These are phyloP conservation scores for Clitopilus passeckerianus DNA, from an alignment of 768 basidiomycete genomes.

Conservation along the genomic window DNA sequence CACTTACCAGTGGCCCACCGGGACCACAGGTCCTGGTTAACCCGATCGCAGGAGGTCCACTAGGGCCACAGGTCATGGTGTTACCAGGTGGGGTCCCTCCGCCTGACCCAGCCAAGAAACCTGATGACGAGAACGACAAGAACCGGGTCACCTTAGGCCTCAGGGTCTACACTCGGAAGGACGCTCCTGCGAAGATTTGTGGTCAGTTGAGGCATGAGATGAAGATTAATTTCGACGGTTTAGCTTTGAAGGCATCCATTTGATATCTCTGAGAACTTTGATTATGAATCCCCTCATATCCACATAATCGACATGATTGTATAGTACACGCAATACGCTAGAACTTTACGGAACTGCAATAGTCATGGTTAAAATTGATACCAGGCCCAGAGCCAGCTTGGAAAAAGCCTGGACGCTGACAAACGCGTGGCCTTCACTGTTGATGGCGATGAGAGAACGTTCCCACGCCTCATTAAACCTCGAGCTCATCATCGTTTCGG, in stretches of 20 bases:
- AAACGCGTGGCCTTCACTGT: neutral
- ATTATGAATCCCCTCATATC: no score
- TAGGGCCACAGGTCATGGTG: neutral
- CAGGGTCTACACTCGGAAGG: neutral
- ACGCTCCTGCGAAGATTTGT: neutral
- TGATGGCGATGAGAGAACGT: neutral
- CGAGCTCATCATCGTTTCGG: neutral
- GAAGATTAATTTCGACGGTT: neutral
- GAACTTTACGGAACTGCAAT: no score
- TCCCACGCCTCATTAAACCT: neutral
- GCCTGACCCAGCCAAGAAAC: neutral
- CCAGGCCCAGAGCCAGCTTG: no score
- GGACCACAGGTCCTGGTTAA: no score
- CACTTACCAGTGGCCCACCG: no score
- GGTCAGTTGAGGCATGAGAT: neutral
- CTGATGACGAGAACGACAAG: neutral
- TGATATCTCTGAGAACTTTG: neutral
- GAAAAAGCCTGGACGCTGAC: neutral
- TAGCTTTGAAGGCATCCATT: neutral
- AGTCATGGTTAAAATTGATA: neutral
- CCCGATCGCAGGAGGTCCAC: no score
- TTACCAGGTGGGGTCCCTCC: neutral
- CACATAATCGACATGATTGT: no score
- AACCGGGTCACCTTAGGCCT: neutral
- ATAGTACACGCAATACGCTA: neutral